These are phyloP conservation scores for Penicillium waksmanii DNA, from an alignment of 495 filamentous ascomycete species.

Conservation along the genomic window DNA sequence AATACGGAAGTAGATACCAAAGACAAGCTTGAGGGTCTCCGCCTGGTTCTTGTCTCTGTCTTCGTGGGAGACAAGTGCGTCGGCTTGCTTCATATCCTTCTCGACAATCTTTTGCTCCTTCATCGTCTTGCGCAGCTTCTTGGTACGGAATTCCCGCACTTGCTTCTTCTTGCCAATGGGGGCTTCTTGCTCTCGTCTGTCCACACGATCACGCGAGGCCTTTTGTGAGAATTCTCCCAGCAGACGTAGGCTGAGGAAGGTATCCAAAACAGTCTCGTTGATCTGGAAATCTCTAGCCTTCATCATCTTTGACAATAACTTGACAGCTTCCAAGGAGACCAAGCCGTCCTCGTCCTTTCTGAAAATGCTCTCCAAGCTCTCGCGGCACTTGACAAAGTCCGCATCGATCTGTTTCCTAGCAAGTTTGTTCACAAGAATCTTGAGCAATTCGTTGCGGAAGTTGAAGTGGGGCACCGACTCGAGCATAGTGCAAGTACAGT, in stretches of 20 bases:
- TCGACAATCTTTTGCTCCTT: constrained; percentile 85
- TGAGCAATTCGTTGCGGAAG: constrained; percentile 82
- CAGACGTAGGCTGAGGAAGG: constrained; percentile 87
- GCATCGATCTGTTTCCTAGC: constrained; percentile 67
- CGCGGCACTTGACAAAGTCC: constrained; percentile 76
- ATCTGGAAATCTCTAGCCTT: constrained; percentile 78
- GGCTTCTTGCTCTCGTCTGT: constrained; percentile 55
- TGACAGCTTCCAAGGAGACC: constrained; percentile 83
- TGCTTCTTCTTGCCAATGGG: constrained; percentile 65
- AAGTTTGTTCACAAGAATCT: constrained; percentile 82
- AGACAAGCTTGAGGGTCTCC: constrained; percentile 93
- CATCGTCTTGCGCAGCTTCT: constrained; percentile 70
- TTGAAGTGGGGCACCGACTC: constrained; percentile 92
- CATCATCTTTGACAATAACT: constrained; percentile 91
- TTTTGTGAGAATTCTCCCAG: constrained; percentile 85
- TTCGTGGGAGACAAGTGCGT: constrained; percentile 87
- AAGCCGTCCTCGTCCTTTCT: constrained; percentile 85
- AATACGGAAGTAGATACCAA: constrained; percentile 91
- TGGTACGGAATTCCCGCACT: constrained; percentile 76
- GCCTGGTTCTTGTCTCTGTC: constrained; percentile 90
- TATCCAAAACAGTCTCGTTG: constrained; percentile 84
- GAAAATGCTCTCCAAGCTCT: constrained; percentile 81
- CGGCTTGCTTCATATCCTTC: constrained; percentile 92
- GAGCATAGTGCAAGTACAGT: constrained; percentile 80
- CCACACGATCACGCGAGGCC: constrained; percentile 73